Conservation (phyloP, 78 protist genomes). For the Polysphondylium violaceum region DNA sequence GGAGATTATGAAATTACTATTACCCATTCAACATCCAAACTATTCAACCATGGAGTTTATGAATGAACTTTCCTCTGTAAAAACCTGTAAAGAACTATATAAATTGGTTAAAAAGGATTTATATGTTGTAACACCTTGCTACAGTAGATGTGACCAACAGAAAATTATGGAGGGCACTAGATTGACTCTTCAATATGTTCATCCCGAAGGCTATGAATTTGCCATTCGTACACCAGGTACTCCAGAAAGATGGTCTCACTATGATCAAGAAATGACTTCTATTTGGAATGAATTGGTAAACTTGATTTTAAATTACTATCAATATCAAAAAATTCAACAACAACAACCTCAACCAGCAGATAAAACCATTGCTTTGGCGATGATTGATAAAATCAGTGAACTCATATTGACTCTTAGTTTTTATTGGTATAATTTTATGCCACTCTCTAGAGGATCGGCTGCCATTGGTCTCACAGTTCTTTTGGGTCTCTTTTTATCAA, state of each 20-base stretch:
- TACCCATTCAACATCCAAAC: slow-evolving; percentile 37
- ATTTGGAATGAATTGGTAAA: slow-evolving; percentile 12
- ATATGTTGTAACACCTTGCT: slow-evolving; percentile 86
- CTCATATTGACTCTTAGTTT: slow-evolving; percentile 44
- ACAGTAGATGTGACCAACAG: slow-evolving; percentile 1
- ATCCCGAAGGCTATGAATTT: slow-evolving; percentile 83
- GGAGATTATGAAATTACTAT: slow-evolving; percentile 39
- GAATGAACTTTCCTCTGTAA: not conserved
- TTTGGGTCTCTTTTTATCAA: slow-evolving; percentile 72
- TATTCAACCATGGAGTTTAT: not conserved
- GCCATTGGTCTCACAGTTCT: slow-evolving; percentile 68
- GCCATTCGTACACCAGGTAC: slow-evolving; percentile 88
- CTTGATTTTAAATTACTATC: not conserved
- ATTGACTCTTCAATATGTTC: slow-evolving; percentile 68
- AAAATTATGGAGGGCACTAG: slow-evolving; percentile 85
- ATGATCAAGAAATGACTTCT: slow-evolving; percentile 58
- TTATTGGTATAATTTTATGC: slow-evolving; percentile 93
- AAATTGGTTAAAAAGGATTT: slow-evolving; percentile 64
- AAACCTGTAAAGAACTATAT: slow-evolving; percentile 43
- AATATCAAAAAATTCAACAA: not conserved
- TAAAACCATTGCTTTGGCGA: not conserved
- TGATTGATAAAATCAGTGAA: slow-evolving; percentile 41
- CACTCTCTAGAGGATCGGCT: slow-evolving; percentile 88
- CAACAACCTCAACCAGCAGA: not conserved
- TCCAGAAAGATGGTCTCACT: slow-evolving; percentile 83